Evolutionary conservation across 2,329 filamentous ascomycete genomes (phyloP).

Genomic region (Trichoderma afroharzianum): DNA sequence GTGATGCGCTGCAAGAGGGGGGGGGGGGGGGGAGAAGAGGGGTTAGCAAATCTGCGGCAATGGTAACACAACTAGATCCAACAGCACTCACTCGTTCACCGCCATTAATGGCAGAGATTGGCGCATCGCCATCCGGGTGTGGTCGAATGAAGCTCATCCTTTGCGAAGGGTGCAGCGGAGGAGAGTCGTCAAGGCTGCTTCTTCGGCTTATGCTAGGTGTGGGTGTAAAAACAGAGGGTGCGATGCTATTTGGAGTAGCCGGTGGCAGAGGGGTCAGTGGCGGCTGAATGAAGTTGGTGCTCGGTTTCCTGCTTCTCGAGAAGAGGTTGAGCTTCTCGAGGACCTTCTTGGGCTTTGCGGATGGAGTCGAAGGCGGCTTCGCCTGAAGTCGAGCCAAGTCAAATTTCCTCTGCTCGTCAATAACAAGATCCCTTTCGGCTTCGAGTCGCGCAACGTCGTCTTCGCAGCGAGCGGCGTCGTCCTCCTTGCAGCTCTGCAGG

Average conservation of each 20-base stretch:
- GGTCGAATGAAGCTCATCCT: constrained; percentile 41
- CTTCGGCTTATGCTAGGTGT: constrained; percentile 24
- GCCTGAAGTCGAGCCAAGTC: constrained; percentile 45
- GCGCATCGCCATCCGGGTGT: constrained; percentile 65
- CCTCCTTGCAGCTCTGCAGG: constrained; percentile 11
- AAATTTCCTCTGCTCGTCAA: constrained; percentile 48
- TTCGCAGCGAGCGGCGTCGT: constrained; percentile 30
- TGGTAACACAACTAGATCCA: not conserved
- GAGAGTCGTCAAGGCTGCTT: constrained; percentile 34
- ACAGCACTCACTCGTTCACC: constrained; percentile 63
- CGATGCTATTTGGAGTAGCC: constrained; percentile 32
- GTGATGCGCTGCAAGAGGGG: constrained; percentile 54
- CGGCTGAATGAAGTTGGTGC: constrained; percentile 22
- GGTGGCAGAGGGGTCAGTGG: constrained; percentile 26
- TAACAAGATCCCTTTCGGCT: constrained; percentile 46
- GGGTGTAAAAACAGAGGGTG: constrained; percentile 35
- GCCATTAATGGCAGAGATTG: constrained; percentile 75
- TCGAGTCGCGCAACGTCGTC: constrained; percentile 43
- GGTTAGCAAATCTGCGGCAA: not conserved
- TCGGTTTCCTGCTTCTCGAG: constrained; percentile 40
- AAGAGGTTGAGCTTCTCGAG: constrained; percentile 49
- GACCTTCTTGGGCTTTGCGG: constrained; percentile 33
- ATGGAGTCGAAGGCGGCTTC: constrained; percentile 39
- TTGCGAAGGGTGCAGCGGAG: constrained; percentile 22
- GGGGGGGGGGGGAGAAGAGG: not conserved